Base-by-base conservation (phyloP, 2,329 filamentous ascomycete species). In the Arthrobotrys sphaeroides region DNA sequence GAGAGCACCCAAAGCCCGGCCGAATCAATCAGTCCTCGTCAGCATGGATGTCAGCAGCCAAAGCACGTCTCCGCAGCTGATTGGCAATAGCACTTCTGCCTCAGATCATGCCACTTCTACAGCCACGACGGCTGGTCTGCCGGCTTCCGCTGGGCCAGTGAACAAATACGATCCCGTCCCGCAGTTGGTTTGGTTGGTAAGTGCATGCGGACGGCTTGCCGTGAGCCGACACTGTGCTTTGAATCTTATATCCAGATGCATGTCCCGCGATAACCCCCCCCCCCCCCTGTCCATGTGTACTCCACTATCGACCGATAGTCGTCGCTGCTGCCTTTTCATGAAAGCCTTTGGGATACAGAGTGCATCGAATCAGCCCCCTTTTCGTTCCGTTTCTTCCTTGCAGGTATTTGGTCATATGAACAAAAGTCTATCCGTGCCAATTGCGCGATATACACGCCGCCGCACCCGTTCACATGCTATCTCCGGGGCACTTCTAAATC, bases 1-100 rank as follows among this genome's bases (percentile, higher is more conserved):
- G n/a, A n/a, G n/a, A n/a, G n/a, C n/a, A n/a, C n/a, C n/a, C n/a
- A n/a, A n/a, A 53, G 47, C 20, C 28, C 28, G 18, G n/a, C 51
- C 31, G 28, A 36, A 55, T 33, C 28, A 5, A 5, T 5, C 10
- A 5, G 5, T 5, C 10, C 65, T 53, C 57, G 57, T 42, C 72
- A 66, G 47, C 64, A 75, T 75, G 72, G 72, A 75, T 51, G 64
- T 53, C 57, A 75, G 72, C 64, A 68, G 64, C 24, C 64, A 60
- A 20, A 69, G 72, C 49, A 64, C 64, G 22, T 75, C 72, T 47
- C 72, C 72, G 43, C 72, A 65, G 49, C 57, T 53, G 7, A 26
- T 45, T 47, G 57, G 62, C 26, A 74, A 61, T 40, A 64, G 20
- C 38, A n/a, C 31, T 55, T 55, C 43, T 12, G 18, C 45, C 24